These are phyloP conservation scores for Epichloe hybrida DNA, from an alignment of 2,329 filamentous ascomycete species.

Conservation along the genomic window DNA sequence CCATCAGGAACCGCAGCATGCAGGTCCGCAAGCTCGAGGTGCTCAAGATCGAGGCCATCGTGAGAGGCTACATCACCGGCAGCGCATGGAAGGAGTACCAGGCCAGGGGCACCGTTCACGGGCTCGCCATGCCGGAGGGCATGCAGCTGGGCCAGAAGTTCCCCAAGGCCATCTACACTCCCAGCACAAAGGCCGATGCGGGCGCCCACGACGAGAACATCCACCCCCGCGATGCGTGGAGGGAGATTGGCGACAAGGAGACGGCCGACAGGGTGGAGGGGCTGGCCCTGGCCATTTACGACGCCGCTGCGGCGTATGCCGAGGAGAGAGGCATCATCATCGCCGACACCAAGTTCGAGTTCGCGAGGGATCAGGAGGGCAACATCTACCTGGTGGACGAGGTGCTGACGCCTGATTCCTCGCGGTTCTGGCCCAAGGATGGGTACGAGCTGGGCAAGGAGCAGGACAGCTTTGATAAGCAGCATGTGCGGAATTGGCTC, in stretches of 20 bases:
- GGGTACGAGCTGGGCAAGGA: slow-evolving; percentile 50
- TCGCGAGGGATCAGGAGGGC: slow-evolving; percentile 33
- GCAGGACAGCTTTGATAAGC: slow-evolving; percentile 83
- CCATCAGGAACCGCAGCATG: slow-evolving; percentile 56
- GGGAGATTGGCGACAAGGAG: slow-evolving; percentile 22
- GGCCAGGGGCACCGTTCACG: slow-evolving; percentile 64
- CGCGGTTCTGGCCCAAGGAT: slow-evolving; percentile 72
- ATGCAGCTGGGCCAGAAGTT: slow-evolving; percentile 59
- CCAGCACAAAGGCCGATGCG: slow-evolving; percentile 70
- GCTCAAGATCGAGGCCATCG: slow-evolving; percentile 22
- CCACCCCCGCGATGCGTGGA: slow-evolving; percentile 48
- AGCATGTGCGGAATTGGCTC: slow-evolving; percentile 73
- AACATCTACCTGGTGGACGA: slow-evolving; percentile 49
- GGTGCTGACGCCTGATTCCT: slow-evolving; percentile 72
- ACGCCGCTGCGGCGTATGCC: slow-evolving; percentile 47
- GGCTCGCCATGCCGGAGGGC: slow-evolving; percentile 53
- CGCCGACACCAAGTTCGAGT: slow-evolving; percentile 39
- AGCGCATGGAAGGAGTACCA: slow-evolving; percentile 68
- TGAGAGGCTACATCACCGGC: slow-evolving; percentile 83
- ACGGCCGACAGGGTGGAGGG: slow-evolving; percentile 18
- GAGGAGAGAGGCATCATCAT: slow-evolving; percentile 23
- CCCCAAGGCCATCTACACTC: slow-evolving; percentile 49
- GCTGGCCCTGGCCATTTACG: slow-evolving; percentile 20
- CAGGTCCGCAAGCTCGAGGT: slow-evolving; percentile 45
- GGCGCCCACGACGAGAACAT: slow-evolving; percentile 82